phyloP scores from a whole-genome alignment of 2,329 filamentous ascomycete genomes.

The Daldinia sp. region DNA sequence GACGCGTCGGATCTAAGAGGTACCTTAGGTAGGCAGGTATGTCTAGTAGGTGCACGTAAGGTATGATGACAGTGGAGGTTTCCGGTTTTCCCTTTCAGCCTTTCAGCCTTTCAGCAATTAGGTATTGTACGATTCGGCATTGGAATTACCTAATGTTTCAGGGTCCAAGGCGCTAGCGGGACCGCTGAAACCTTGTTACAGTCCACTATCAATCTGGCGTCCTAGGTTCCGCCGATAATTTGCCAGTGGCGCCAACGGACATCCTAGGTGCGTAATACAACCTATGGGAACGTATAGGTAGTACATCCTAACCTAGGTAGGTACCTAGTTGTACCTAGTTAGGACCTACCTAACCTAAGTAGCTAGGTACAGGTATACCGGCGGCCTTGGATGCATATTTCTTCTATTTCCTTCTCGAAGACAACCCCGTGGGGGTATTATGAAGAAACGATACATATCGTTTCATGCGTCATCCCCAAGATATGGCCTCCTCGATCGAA shows the following conservation, averaged over 20 bases:
- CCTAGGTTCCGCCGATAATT: background rate
- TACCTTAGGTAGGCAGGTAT: too few species aligned
- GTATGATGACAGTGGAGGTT: conserved; percentile 12
- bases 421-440: background rate
- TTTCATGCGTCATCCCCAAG: background rate
- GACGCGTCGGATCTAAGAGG: background rate
- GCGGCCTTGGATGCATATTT: background rate
- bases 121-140: conserved; percentile 3
- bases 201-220: background rate
- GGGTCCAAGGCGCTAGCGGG: background rate
- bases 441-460: background rate
- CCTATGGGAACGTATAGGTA: background rate
- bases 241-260: too few species aligned
- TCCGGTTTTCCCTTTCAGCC: too few species aligned
- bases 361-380: too few species aligned
- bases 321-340: too few species aligned
- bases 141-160: conserved; percentile 1
- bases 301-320: background rate
- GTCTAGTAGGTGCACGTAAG: too few species aligned
- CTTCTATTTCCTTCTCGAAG: background rate
- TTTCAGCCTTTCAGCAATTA: conserved; percentile 4
- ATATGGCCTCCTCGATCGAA: background rate
- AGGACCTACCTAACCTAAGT: too few species aligned
- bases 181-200: too few species aligned
- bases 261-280: too few species aligned